A percentile compares a stretch with the other conserved stretches of the same genome.
Evolutionary conservation across 805 yeast species (phyloP).

Genomic region (Sugiyamaella boreocaroliniensis): DNA sequence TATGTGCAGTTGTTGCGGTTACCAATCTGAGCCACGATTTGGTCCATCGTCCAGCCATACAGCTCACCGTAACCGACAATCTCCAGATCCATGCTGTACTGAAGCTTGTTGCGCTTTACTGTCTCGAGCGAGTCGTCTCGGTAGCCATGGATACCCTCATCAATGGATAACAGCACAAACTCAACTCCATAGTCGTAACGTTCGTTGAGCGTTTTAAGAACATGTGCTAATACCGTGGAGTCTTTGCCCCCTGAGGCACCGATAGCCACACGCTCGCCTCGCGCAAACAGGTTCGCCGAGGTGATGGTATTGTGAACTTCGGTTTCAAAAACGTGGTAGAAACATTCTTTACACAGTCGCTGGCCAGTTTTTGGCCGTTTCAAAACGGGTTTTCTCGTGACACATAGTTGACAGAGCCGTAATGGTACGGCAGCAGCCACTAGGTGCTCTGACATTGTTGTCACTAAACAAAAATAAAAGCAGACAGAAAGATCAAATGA

Average conservation of each 20-base stretch:
- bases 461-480: too few relatives aligned
- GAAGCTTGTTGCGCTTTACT: constrained; percentile 84
- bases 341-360: constrained; percentile 85
- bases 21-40: constrained; percentile 90
- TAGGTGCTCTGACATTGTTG: too few relatives aligned
- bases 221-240: constrained; percentile 88
- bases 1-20: constrained; percentile 92
- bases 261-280: constrained; percentile 86
- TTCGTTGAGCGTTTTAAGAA: constrained; percentile 80
- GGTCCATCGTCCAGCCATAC: constrained; percentile 98
- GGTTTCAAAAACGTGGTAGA: constrained; percentile 83
- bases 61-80: constrained; percentile 81
- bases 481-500: background rate
- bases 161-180: constrained; percentile 76
- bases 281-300: constrained; percentile 57
- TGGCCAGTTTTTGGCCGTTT: constrained; percentile 88
- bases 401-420: constrained; percentile 74
- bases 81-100: constrained; percentile 71
- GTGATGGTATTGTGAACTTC: constrained; percentile 89
- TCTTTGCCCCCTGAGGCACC: constrained; percentile 99
- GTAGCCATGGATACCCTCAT: constrained; percentile 96
- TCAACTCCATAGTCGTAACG: constrained; percentile 83
- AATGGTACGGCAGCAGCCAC: background rate
- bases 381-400: constrained; percentile 73
- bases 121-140: constrained; percentile 96